These are phyloP conservation scores for Cladosporium sp. DNA, from an alignment of 2,329 filamentous ascomycete species.

Conservation along the genomic window DNA sequence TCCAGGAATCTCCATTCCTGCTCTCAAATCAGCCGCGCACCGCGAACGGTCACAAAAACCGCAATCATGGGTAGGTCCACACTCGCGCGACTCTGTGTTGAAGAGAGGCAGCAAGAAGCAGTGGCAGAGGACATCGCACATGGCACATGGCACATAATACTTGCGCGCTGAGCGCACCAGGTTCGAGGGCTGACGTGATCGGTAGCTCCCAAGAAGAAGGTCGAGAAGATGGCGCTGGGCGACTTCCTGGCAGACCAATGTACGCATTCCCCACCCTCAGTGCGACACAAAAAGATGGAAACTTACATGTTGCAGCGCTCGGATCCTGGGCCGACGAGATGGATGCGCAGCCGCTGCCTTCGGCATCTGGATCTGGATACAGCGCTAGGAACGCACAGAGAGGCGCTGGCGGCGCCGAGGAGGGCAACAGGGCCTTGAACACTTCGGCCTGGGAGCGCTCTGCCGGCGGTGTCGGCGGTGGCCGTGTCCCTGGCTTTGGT, in stretches of 20 bases:
- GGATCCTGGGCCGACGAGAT: slow-evolving; percentile 99
- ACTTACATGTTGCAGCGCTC: slow-evolving; percentile 48
- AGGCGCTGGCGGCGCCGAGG: slow-evolving; percentile 23
- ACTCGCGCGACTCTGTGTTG: slow-evolving; percentile 1
- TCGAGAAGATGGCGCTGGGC: slow-evolving; percentile 95
- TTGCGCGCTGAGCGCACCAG: neutral
- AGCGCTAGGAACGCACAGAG: slow-evolving; percentile 13
- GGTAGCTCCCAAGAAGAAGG: slow-evolving; percentile 69
- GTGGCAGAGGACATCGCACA: neutral
- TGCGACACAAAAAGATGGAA: neutral
- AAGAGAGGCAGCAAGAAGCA: neutral
- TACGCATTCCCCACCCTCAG: slow-evolving; percentile 38
- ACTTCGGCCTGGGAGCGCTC: slow-evolving; percentile 27
- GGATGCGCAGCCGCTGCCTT: slow-evolving; percentile 50
- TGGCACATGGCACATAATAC: neutral
- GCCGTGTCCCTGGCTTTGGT: slow-evolving; percentile 12
- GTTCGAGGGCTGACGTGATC: slow-evolving; percentile 18
- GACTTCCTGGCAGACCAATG: slow-evolving; percentile 90
- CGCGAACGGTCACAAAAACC: slow-evolving; percentile 23
- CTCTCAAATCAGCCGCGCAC: slow-evolving; percentile 6
- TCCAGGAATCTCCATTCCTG: slow-evolving; percentile 10
- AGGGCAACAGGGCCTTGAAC: slow-evolving; percentile 43
- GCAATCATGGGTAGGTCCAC: slow-evolving; percentile 56
- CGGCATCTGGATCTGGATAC: slow-evolving; percentile 24
- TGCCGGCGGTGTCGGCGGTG: slow-evolving; percentile 27